Percentiles rank a stretch among this genome's conserved stretches.
phyloP scores from a whole-genome alignment of 306 rosid genomes.

The Rosa multiflora region DNA sequence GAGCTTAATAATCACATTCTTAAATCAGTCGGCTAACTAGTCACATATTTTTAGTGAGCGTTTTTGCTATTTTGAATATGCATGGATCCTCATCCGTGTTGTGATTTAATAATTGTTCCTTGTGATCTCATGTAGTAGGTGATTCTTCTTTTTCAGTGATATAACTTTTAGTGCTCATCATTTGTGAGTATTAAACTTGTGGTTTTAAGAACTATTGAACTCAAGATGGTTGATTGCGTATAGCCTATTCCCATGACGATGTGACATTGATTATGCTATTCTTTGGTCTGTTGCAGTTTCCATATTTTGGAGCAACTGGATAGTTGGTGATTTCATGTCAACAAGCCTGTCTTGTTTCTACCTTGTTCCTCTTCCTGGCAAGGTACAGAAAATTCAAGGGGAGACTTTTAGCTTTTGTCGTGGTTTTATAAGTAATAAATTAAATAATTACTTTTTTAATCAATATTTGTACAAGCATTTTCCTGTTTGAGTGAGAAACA shows the following conservation, averaged over 20 bases:
- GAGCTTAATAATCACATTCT: not conserved
- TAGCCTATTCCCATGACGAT: not conserved
- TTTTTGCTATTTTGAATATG: not conserved
- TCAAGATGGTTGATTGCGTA: not conserved
- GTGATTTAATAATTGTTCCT: not conserved
- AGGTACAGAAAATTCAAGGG: slow-evolving; percentile 13
- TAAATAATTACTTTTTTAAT: not conserved
- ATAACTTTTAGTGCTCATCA: not conserved
- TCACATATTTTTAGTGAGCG: not conserved
- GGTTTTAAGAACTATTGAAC: not conserved
- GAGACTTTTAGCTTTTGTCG: not conserved
- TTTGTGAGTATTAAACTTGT: not conserved
- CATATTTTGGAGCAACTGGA: not conserved
- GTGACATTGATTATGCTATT: not conserved
- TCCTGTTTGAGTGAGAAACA: slow-evolving; percentile 1
- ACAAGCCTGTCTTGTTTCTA: slow-evolving; percentile 1
- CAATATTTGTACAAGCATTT: not conserved
- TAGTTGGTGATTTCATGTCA: not conserved
- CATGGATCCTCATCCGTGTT: not conserved
- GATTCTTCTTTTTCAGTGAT: not conserved
- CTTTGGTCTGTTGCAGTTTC: slow-evolving; percentile 4
- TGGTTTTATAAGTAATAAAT: not conserved
- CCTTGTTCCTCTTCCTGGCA: not conserved
- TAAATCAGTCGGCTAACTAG: not conserved
- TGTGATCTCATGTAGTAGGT: not conserved